Conservation (phyloP, 306 rosid species). For the Gillenia trifoliata region DNA sequence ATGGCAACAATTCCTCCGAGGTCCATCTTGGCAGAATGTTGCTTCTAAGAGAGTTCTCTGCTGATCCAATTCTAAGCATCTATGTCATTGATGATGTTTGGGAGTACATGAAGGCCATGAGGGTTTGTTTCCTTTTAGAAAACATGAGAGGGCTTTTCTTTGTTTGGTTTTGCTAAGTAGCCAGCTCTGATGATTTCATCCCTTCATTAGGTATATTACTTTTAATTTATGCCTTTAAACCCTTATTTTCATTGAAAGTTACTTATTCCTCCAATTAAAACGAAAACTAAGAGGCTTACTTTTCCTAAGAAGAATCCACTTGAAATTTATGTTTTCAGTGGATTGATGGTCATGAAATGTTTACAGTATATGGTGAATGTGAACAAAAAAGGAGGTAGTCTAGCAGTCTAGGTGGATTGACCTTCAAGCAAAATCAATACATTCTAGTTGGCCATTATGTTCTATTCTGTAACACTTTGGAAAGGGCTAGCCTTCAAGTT, state of each 20-base stretch:
- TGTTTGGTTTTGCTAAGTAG: neutral
- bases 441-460: neutral
- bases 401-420: neutral
- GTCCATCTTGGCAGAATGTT: slow-evolving; percentile 83
- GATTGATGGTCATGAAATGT: neutral
- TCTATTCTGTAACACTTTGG: neutral
- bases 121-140: slow-evolving; percentile 43
- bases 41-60: slow-evolving; percentile 90
- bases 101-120: slow-evolving; percentile 95
- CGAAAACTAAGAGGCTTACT: neutral
- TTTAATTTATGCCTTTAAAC: neutral
- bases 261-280: neutral
- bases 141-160: neutral
- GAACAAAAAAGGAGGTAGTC: neutral
- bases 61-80: slow-evolving; percentile 76
- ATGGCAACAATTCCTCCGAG: slow-evolving; percentile 64
- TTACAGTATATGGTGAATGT: neutral
- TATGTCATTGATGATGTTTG: slow-evolving; percentile 97
- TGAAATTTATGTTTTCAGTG: neutral
- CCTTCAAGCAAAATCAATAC: neutral
- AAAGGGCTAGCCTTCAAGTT: neutral
- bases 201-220: neutral
- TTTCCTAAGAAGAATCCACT: neutral
- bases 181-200: neutral
- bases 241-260: neutral